Evolutionary conservation across 148 eudicot genomes (phyloP).

Genomic region (Arbutus unedo): DNA sequence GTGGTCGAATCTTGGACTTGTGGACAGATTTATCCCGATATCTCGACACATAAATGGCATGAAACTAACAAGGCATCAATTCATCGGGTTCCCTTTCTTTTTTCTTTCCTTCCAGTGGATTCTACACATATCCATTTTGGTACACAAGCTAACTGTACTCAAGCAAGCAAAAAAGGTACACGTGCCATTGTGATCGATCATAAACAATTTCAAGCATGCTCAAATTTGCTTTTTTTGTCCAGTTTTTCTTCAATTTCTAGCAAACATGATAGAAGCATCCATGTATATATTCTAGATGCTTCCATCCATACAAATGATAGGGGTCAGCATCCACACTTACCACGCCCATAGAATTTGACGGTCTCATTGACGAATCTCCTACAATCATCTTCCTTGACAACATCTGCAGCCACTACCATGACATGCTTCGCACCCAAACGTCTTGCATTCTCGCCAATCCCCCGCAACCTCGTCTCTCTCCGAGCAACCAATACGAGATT

Average conservation of each 20-base stretch:
- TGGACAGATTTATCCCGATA: neutral
- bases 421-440: constrained; percentile 68
- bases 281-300: neutral
- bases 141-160: neutral
- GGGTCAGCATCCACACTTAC: constrained; percentile 33
- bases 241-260: neutral
- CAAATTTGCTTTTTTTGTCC: neutral
- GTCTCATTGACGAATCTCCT: constrained; percentile 74
- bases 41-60: neutral
- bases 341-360: constrained; percentile 54
- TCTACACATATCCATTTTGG: neutral
- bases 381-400: constrained; percentile 90
- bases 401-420: constrained; percentile 86
- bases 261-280: neutral
- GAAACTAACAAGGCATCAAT: neutral
- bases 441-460: constrained; percentile 72
- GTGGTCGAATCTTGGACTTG: neutral
- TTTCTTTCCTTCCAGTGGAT: neutral
- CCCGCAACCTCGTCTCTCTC: constrained; percentile 64
- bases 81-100: neutral
- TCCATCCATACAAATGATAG: neutral
- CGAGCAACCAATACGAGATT: constrained; percentile 77
- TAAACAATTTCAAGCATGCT: constrained; percentile 5
- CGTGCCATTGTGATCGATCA: neutral
- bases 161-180: neutral